Evolutionary conservation across 208 protist genomes (phyloP).

Genomic region (Crithidia brevicula): DNA sequence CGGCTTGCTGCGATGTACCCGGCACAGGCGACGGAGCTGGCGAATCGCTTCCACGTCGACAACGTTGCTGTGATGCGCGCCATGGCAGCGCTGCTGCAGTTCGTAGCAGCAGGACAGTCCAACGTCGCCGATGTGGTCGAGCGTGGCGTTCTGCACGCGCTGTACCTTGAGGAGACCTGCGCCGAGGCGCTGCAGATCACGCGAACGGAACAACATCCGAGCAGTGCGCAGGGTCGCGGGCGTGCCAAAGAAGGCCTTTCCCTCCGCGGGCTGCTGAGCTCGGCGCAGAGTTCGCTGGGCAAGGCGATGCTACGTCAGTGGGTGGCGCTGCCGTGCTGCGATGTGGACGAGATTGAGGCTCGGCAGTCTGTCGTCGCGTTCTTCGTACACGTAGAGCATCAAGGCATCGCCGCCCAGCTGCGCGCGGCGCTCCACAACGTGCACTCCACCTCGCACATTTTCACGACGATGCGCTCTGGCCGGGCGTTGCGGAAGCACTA

Average conservation of each 20-base stretch:
- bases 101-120: conserved; percentile 38
- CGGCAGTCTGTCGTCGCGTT: conserved; percentile 72
- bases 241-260: conserved; percentile 83
- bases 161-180: conserved; percentile 67
- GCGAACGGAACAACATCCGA: conserved; percentile 81
- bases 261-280: conserved; percentile 68
- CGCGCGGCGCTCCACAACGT: conserved; percentile 59
- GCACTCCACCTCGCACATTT: conserved; percentile 51
- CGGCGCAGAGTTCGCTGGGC: conserved; percentile 55
- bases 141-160: conserved; percentile 44
- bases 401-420: conserved; percentile 47
- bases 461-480: conserved; percentile 73
- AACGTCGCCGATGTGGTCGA: conserved; percentile 81
- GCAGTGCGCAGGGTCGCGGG: conserved; percentile 74
- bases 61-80: conserved; percentile 74
- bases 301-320: conserved; percentile 76
- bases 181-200: conserved; percentile 66
- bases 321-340: conserved; percentile 66
- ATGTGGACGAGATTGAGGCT: conserved; percentile 51
- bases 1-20: conserved; percentile 62
- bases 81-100: conserved; percentile 73
- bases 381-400: conserved; percentile 54
- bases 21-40: conserved; percentile 41
- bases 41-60: conserved; percentile 49
- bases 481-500: conserved; percentile 64